Percentiles rank a stretch among this genome's conserved stretches.
Conservation (phyloP, 805 yeast genomes). For the Saccharomycopsis fodiens region DNA sequence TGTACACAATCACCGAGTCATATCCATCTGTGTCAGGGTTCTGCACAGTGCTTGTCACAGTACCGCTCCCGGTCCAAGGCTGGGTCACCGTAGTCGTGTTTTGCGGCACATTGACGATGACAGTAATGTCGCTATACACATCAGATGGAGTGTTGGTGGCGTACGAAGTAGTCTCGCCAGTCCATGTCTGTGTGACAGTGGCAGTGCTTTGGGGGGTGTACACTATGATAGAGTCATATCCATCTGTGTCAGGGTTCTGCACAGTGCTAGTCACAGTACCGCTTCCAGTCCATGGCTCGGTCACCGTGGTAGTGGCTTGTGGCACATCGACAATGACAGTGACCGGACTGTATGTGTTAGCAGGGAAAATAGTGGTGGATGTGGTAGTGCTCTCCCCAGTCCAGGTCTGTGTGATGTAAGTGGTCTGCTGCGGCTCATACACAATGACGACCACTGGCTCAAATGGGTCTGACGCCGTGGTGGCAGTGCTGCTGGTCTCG, state of each 20-base stretch:
- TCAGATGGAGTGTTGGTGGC: too few relatives aligned
- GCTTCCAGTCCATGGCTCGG: slow-evolving; percentile 4
- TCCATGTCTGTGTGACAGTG: slow-evolving; percentile 5
- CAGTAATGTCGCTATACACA: too few relatives aligned
- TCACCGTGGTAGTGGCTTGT: neutral
- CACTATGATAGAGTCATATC: slow-evolving; percentile 1
- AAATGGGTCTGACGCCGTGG: neutral
- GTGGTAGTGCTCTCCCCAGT: slow-evolving; percentile 8
- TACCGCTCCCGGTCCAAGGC: too few relatives aligned
- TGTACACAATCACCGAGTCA: neutral
- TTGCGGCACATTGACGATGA: too few relatives aligned
- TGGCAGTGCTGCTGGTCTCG: neutral
- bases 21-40: too few relatives aligned
- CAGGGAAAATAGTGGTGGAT: neutral
- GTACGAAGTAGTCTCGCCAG: slow-evolving; percentile 4
- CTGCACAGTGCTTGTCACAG: too few relatives aligned
- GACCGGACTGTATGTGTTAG: neutral
- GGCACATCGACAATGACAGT: slow-evolving; percentile 5
- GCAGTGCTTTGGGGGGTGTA: slow-evolving; percentile 2
- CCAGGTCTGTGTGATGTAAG: slow-evolving; percentile 7
- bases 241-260: neutral
- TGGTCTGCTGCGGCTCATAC: neutral
- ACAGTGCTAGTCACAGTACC: neutral
- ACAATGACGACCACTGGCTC: slow-evolving; percentile 3
- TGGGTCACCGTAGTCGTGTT: too few relatives aligned